Evolutionary conservation across 352 stramenopile genomes (phyloP).

Genomic region (Phytophthora agathidicida): DNA sequence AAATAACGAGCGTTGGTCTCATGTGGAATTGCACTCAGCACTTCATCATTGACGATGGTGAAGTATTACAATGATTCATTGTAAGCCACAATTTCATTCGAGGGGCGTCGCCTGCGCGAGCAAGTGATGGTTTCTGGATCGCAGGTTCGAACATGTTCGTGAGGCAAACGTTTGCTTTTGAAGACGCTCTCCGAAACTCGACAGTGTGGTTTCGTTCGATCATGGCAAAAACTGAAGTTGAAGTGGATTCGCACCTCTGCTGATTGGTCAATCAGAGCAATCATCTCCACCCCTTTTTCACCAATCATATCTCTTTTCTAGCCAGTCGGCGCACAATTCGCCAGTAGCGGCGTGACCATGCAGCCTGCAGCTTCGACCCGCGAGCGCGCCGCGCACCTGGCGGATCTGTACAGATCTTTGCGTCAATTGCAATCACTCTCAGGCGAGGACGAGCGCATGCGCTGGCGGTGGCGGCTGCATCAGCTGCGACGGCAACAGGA

Average conservation of each 20-base stretch:
- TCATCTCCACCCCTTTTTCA: not conserved
- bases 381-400: slow-evolving; percentile 29
- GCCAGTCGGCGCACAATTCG: slow-evolving; percentile 17
- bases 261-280: not conserved
- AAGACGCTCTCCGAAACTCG: too few relatives aligned
- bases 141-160: too few relatives aligned
- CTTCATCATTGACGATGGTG: too few relatives aligned
- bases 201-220: too few relatives aligned
- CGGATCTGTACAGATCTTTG: slow-evolving; percentile 33
- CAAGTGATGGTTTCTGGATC: too few relatives aligned
- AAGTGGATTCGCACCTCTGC: not conserved
- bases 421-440: slow-evolving; percentile 23
- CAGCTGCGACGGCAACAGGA: slow-evolving; percentile 42
- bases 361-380: slow-evolving; percentile 14
- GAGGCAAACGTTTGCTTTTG: too few relatives aligned
- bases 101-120: too few relatives aligned
- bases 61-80: too few relatives aligned
- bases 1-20: too few relatives aligned
- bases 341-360: slow-evolving; percentile 17
- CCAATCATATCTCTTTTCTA: slow-evolving; percentile 12
- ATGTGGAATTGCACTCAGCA: too few relatives aligned
- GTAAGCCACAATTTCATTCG: too few relatives aligned
- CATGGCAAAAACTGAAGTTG: too few relatives aligned
- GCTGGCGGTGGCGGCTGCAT: slow-evolving; percentile 45
- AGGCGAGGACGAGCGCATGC: slow-evolving; percentile 42